Conservation (phyloP, 208 protist genomes). For the Acanthamoeba lenticulata region DNA sequence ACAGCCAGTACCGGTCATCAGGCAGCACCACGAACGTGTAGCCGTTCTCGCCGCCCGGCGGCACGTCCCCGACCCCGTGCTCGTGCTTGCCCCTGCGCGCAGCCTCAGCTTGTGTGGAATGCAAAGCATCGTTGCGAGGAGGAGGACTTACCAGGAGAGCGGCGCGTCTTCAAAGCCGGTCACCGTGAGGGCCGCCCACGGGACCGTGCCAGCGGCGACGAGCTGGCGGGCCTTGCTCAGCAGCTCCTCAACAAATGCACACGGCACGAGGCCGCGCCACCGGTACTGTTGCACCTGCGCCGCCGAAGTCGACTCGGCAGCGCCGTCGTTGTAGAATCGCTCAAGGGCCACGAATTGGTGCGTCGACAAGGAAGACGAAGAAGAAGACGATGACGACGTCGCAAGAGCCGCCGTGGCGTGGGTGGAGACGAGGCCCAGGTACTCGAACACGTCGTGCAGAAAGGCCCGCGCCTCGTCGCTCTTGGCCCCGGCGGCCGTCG, state of each 20-base stretch:
- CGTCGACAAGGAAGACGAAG: background rate
- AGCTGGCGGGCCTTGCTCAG: slow-evolving; percentile 10
- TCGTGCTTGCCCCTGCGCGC: slow-evolving; percentile 49
- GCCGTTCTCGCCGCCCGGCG: slow-evolving; percentile 50
- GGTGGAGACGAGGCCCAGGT: background rate
- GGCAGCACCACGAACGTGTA: slow-evolving; percentile 66
- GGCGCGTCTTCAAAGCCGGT: slow-evolving; percentile 60
- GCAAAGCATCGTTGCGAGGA: too few species aligned
- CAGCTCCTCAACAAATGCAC: background rate
- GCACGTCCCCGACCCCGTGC: background rate
- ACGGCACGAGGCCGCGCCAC: slow-evolving; percentile 10
- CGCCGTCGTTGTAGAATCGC: background rate
- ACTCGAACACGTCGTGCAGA: slow-evolving; percentile 39
- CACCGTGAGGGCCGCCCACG: slow-evolving; percentile 39
- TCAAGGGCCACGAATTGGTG: background rate
- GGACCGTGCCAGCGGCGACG: background rate
- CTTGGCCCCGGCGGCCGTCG: too few species aligned
- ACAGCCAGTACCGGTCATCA: slow-evolving; percentile 50
- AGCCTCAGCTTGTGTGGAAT: too few species aligned
- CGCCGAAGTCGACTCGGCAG: too few species aligned
- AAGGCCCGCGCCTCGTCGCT: background rate
- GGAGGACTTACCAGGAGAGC: background rate
- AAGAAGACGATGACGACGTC: background rate
- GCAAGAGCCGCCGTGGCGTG: background rate
- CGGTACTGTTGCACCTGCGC: background rate